Evolutionary conservation across 768 basidiomycete genomes (phyloP).

Genomic region (Boletus pseudopeckii): DNA sequence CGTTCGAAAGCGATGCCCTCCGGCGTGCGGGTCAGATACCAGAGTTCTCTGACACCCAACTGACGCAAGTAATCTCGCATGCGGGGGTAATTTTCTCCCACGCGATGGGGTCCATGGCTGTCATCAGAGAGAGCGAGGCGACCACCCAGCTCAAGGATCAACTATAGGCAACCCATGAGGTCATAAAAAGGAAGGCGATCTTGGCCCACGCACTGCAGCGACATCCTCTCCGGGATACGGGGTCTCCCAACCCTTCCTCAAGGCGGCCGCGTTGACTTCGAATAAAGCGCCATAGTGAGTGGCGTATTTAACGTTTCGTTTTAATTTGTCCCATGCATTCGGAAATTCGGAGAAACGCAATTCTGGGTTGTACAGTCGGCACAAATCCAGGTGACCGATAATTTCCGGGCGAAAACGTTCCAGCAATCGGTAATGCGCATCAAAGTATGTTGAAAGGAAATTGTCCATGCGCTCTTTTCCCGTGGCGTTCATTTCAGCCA

Average conservation of each 20-base stretch:
- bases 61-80: constrained; percentile 61
- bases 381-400: constrained; percentile 92
- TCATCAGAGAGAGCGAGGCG: constrained; percentile 90
- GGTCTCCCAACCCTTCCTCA: constrained; percentile 85
- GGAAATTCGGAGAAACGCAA: constrained; percentile 55
- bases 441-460: constrained; percentile 74
- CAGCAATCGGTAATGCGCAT: constrained; percentile 76
- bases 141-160: constrained; percentile 66
- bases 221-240: constrained; percentile 84
- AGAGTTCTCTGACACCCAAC: constrained; percentile 60
- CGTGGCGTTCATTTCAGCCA: constrained; percentile 21
- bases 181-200: constrained; percentile 14
- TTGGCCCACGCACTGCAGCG: constrained; percentile 52
- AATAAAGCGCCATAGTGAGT: constrained; percentile 86
- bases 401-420: constrained; percentile 76
- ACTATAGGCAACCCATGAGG: constrained; percentile 39
- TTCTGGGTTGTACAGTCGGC: constrained; percentile 75
- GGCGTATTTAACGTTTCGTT: constrained; percentile 72
- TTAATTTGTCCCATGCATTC: constrained; percentile 58
- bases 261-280: constrained; percentile 89
- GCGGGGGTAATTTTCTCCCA: constrained; percentile 80
- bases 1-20: constrained; percentile 28
- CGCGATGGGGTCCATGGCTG: constrained; percentile 86
- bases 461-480: constrained; percentile 34
- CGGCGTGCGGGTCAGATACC: constrained; percentile 49